phyloP scores from a whole-genome alignment of 192 early-diverging fungal species.

The Chytriomyces confervae region DNA sequence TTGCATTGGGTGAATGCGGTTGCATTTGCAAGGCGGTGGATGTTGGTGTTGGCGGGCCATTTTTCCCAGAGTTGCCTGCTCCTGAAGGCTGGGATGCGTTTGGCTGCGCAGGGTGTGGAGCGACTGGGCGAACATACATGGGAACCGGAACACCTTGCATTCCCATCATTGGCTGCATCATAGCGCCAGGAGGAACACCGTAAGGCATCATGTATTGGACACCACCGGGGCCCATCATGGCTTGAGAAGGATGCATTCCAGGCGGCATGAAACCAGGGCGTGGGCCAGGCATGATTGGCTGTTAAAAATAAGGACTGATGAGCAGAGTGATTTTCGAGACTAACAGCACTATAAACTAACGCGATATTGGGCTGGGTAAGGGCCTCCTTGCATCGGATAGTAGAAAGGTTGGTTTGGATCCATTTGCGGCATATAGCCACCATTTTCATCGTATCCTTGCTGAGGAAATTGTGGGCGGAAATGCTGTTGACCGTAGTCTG shows the following conservation, averaged over 20 bases:
- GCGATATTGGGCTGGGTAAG: conserved; percentile 26
- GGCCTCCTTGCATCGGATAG: conserved; percentile 12
- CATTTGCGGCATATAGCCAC: conserved; percentile 21
- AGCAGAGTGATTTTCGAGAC: neutral
- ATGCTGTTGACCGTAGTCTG: neutral
- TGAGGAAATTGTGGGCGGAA: conserved; percentile 33
- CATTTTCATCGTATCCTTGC: conserved; percentile 24
- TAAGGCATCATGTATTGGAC: conserved; percentile 40
- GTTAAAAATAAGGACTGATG: neutral
- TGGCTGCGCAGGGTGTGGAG: conserved; percentile 9
- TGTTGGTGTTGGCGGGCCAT: conserved; percentile 27
- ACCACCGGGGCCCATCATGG: conserved; percentile 25
- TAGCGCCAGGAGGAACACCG: conserved; percentile 18
- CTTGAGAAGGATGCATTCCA: conserved; percentile 28
- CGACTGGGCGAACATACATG: conserved; percentile 7
- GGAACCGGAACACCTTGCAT: neutral
- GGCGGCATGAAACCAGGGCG: conserved; percentile 34
- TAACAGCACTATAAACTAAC: conserved; percentile 8
- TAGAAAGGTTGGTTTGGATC: conserved; percentile 27
- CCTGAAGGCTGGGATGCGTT: neutral
- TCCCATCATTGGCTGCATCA: conserved; percentile 40
- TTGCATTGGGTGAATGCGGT: neutral
- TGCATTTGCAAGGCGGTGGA: conserved; percentile 9
- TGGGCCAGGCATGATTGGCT: conserved; percentile 29
- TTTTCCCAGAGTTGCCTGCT: neutral